A percentile compares a stretch with the other conserved stretches of the same genome.
phyloP scores from a whole-genome alignment of 23 red algal species.

The Pyropia yezoensis region DNA sequence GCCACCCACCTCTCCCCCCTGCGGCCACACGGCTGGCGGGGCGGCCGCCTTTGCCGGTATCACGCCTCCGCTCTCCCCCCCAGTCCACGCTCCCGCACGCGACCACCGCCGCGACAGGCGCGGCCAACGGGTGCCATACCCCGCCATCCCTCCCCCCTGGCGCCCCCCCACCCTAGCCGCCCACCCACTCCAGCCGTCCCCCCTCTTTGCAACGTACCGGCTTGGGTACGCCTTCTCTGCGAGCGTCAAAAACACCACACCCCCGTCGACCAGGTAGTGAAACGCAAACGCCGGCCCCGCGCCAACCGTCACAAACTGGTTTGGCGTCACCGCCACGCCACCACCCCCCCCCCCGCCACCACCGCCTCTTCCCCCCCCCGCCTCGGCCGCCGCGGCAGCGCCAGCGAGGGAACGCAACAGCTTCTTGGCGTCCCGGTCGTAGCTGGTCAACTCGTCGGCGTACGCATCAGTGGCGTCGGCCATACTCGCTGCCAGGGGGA shows the following conservation, averaged over 20 bases:
- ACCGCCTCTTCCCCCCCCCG: conserved; percentile 3
- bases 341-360: background rate
- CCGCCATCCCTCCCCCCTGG: too few species aligned
- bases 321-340: background rate
- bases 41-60: too few species aligned
- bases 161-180: too few species aligned
- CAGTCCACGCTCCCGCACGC: too few species aligned
- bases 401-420: conserved; percentile 48
- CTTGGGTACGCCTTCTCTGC: conserved; percentile 85
- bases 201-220: conserved; percentile 1
- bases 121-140: too few species aligned
- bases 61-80: too few species aligned
- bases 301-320: conserved; percentile 75
- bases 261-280: conserved; percentile 71
- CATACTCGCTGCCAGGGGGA: conserved; percentile 85
- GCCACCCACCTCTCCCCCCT: too few species aligned
- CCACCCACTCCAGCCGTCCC: too few species aligned
- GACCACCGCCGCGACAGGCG: too few species aligned
- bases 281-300: conserved; percentile 70
- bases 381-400: background rate
- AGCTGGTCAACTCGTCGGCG: conserved; percentile 63
- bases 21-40: too few species aligned
- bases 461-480: conserved; percentile 89
- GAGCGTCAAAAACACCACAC: conserved; percentile 77
- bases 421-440: conserved; percentile 82